phyloP scores from a whole-genome alignment of 2,329 filamentous ascomycete species.

The Diplodia intermedia region DNA sequence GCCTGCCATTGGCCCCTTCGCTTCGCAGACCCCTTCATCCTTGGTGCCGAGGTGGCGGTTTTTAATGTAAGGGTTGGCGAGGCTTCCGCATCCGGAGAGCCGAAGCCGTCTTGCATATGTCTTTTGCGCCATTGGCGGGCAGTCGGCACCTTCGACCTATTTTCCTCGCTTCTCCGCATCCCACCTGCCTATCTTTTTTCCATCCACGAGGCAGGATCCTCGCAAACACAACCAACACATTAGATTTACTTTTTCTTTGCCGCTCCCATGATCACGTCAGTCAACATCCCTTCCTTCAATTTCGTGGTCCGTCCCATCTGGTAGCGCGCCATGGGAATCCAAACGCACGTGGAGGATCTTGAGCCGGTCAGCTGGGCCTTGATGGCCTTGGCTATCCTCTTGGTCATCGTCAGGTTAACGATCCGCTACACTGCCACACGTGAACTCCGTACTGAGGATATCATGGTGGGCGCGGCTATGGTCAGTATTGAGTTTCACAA shows the following conservation, averaged over 20 bases:
- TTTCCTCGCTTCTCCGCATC: neutral
- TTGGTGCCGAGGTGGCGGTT: neutral
- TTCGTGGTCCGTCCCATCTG: neutral
- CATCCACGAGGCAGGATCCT: neutral
- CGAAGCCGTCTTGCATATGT: neutral
- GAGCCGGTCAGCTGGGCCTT: conserved; percentile 22
- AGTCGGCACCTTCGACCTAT: neutral
- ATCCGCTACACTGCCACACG: conserved; percentile 18
- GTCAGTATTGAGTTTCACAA: neutral
- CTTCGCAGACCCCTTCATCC: neutral
- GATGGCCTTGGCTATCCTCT: conserved; percentile 12
- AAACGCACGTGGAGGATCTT: conserved; percentile 17
- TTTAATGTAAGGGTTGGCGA: conserved; percentile 20
- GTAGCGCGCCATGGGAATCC: conserved; percentile 9
- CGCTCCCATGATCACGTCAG: neutral
- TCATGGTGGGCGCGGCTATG: conserved; percentile 15
- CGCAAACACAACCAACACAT: too few relatives aligned
- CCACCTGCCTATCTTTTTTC: neutral
- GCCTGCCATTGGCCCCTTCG: conserved; percentile 3
- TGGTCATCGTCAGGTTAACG: conserved; percentile 4
- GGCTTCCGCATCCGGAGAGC: neutral
- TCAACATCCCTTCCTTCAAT: neutral
- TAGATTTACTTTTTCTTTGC: neutral
- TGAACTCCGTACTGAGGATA: conserved; percentile 6
- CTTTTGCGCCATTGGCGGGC: neutral